phyloP scores from a whole-genome alignment of 2,329 filamentous ascomycete genomes.

The Teratosphaeria nubilosa region DNA sequence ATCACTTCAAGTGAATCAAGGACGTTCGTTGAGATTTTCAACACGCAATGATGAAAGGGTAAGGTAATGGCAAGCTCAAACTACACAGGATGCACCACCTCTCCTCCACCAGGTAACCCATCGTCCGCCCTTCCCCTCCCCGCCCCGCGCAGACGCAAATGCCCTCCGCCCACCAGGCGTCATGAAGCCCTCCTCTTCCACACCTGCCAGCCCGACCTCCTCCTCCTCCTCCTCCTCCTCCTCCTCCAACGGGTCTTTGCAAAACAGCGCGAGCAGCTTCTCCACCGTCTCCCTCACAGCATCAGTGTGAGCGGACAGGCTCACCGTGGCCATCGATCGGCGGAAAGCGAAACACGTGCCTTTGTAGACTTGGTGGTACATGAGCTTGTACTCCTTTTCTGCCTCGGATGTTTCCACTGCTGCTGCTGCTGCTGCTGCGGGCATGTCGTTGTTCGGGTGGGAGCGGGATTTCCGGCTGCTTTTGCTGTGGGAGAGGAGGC shows the following conservation, averaged over 20 bases:
- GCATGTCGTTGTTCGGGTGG: conserved; percentile 10
- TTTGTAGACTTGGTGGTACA: conserved; percentile 44
- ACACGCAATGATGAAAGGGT: too few species aligned
- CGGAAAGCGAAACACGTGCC: conserved; percentile 39
- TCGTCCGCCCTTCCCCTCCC: neutral
- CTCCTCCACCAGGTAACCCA: too few species aligned
- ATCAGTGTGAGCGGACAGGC: conserved; percentile 32
- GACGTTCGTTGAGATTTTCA: too few species aligned
- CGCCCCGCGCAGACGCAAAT: conserved; percentile 7
- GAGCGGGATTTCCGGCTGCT: conserved; percentile 19
- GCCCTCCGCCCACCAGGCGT: conserved; percentile 23
- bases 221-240: conserved; percentile 6
- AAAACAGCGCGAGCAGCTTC: conserved; percentile 36
- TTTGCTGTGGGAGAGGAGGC: conserved; percentile 34
- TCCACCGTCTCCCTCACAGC: conserved; percentile 39
- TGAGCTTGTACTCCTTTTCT: conserved; percentile 42
- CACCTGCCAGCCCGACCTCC: conserved; percentile 5
- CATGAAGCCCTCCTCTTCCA: conserved; percentile 8
- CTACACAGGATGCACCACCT: too few species aligned
- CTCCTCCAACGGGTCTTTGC: conserved; percentile 32
- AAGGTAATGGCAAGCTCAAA: too few species aligned
- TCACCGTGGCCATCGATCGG: conserved; percentile 27
- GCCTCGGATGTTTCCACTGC: conserved; percentile 11
- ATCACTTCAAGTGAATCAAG: too few species aligned
- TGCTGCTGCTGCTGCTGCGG: conserved; percentile 8